phyloP scores from a whole-genome alignment of 148 eudicot genomes.

The Silene latifolia region DNA sequence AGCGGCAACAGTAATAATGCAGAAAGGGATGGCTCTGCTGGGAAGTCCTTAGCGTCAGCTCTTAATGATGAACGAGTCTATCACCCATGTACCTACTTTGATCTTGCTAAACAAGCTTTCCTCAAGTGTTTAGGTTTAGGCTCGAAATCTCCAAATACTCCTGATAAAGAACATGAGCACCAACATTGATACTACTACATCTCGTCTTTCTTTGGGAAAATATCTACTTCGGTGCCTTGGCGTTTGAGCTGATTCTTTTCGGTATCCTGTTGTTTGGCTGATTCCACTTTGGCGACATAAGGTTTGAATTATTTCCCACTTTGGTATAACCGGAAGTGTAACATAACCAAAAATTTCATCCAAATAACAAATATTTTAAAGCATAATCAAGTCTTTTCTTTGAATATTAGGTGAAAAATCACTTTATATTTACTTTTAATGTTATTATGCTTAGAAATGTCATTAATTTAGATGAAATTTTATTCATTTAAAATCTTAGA shows the following conservation, averaged over 20 bases:
- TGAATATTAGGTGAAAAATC: background rate
- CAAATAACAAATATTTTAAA: background rate
- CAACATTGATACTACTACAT: slow-evolving; percentile 20
- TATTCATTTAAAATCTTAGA: no score
- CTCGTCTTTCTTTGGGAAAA: background rate
- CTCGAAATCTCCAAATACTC: slow-evolving; percentile 22
- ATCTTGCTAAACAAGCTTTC: slow-evolving; percentile 60
- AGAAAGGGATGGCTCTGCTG: slow-evolving; percentile 33
- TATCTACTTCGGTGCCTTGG: background rate
- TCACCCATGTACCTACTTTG: slow-evolving; percentile 50
- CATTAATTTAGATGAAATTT: background rate
- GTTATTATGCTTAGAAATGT: background rate
- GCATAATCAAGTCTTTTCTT: background rate
- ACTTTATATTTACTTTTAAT: background rate
- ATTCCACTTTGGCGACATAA: background rate
- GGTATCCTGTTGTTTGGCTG: background rate
- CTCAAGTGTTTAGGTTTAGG: slow-evolving; percentile 55
- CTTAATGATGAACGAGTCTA: slow-evolving; percentile 19
- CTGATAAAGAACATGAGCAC: slow-evolving; percentile 19
- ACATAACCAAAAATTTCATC: background rate
- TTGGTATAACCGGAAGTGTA: background rate
- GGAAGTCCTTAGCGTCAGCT: slow-evolving; percentile 21
- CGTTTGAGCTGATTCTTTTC: background rate
- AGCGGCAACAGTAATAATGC: slow-evolving; percentile 31
- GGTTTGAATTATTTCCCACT: background rate